Base-by-base conservation (phyloP, 169 alveolate species). In the Plasmodium sp. region DNA sequence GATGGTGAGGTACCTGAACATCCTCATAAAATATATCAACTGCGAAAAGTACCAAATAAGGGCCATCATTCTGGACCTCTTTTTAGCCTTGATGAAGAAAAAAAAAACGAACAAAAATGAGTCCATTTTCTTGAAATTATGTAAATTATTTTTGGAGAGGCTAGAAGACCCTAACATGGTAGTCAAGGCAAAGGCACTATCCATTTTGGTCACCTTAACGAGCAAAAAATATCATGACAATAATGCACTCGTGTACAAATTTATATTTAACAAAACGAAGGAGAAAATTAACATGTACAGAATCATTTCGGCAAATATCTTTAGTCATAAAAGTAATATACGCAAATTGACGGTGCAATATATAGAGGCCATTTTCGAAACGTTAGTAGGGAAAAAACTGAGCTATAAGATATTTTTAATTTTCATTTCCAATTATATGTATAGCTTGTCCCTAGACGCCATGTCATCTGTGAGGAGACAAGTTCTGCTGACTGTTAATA, bases 311-410 rank as follows among this genome's bases (percentile, higher is more conserved):
- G 62, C 58, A 34, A 86, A 86, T 36, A 77, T 86, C 12, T 77
- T 51, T 56, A 86, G 86, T 56, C 71, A 86, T 56, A 75, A 84
- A 54, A 86, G 85, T 86, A 86, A 86, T 45, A 86, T 86, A 22
- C 56, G 93, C 51, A 86, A 86, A 86, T 10, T 86, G 43, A 86
- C 81, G 43, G 81, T 86, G 81, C 86, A 75, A 77, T 86, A 86
- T 86, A 86, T 86, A 75, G 93, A 86, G 67, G 93, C 85, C 9
- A 77, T 86, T 54, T 86, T 86, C 56, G 93, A 86, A 86, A 75
- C 93, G 2, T 43, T 86, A 31, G 45, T 86, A 75, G 45, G 74
- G 62, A 75, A 54, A 86, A 86, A 86, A 51, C 67, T 86, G 39
- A 75, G 45, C 45, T 86, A 86, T 51, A 86, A 86, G 77, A 54